Evolutionary conservation across 2,329 filamentous ascomycete genomes (phyloP), one percentile per base, ranked within the genome.

Genomic region (Exophiala xenobiotica): DNA sequence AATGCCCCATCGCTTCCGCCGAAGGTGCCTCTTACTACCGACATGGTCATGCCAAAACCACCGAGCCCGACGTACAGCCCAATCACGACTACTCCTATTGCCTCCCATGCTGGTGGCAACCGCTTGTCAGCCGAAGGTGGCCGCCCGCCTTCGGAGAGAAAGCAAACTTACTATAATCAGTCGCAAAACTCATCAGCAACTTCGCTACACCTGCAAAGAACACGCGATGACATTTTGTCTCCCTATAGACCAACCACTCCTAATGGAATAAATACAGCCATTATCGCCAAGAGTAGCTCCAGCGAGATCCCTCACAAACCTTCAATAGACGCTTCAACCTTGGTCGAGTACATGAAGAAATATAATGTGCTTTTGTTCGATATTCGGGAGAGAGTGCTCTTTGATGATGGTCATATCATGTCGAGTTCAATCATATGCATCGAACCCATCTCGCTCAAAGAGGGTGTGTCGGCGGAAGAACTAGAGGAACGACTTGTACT

Each of bases 371-470:
- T 99, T 9, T 68, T 97, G 19, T 90, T 99, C 58, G 93, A 99
- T 68, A 83, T 96, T 35, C 85, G 93, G 31, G 75, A 81, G 49
- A 84, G 93, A 20, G 82, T 87, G 46, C 81, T 87, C 6, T 99
- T 88, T 65, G 90, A 97, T 61, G 79, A 86, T 41, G 93, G 93
- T 0, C 93, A 99, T 66, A 90, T 99, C 57, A 87, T 87, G 74
- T 84, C 87, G 4, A 85, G 85, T 49, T 85, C 82, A 4, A 88
- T 90, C 31, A 89, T 99, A 38, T 99, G 93, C 68, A 81, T 99
- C 54, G 93, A 99, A 63, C 90, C 91, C 19, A 80, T 95, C 38
- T 80, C 86, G 7, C 68, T 90, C 41, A 81, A 88, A 48, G 80
- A 85, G 38, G 85, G 81, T 24, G 77, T 82, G 61, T 86, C 82